A percentile compares a stretch with the other conserved stretches of the same genome.
Evolutionary conservation across 345 rosid genomes (phyloP).

Genomic region (Hibiscus tridactylites): DNA sequence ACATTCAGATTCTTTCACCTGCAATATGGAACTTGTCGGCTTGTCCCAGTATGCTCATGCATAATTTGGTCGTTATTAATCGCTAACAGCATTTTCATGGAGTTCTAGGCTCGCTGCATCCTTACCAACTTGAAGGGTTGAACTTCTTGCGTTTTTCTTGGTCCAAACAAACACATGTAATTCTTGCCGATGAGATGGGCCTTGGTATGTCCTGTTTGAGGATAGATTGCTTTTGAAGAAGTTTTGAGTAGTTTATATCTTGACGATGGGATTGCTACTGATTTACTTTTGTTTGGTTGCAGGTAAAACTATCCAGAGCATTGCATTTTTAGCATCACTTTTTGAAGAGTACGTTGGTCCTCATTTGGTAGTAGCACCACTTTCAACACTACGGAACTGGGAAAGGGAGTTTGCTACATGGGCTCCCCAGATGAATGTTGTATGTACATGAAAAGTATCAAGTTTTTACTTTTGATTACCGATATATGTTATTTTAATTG

Average conservation of each 20-base stretch:
- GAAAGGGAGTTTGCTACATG: conserved; percentile 96
- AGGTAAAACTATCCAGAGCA: conserved; percentile 99
- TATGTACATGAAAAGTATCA: conserved; percentile 30
- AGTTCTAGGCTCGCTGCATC: conserved; percentile 80
- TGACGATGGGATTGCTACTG: neutral
- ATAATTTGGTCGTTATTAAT: conserved; percentile 11
- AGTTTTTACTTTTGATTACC: neutral
- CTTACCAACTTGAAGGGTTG: conserved; percentile 95
- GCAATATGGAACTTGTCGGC: conserved; percentile 1
- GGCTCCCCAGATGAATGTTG: conserved; percentile 99
- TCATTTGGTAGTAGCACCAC: conserved; percentile 96
- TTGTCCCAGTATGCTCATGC: conserved; percentile 4
- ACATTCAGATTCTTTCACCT: conserved; percentile 16
- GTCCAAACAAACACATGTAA: conserved; percentile 95
- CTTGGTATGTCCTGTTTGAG: conserved; percentile 45
- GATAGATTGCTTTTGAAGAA: neutral
- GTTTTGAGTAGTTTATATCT: neutral
- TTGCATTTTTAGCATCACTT: conserved; percentile 94
- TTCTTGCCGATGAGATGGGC: conserved; percentile 99
- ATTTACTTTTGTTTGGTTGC: conserved; percentile 19
- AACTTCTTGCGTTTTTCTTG: conserved; percentile 96
- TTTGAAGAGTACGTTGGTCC: conserved; percentile 54
- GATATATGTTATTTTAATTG: conserved; percentile 6
- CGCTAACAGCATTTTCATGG: conserved; percentile 20
- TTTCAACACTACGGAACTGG: conserved; percentile 97